Evolutionary conservation across 805 yeast genomes (phyloP), one percentile per base, ranked within the genome.

Genomic region (Saccharomycopsis sp.): DNA sequence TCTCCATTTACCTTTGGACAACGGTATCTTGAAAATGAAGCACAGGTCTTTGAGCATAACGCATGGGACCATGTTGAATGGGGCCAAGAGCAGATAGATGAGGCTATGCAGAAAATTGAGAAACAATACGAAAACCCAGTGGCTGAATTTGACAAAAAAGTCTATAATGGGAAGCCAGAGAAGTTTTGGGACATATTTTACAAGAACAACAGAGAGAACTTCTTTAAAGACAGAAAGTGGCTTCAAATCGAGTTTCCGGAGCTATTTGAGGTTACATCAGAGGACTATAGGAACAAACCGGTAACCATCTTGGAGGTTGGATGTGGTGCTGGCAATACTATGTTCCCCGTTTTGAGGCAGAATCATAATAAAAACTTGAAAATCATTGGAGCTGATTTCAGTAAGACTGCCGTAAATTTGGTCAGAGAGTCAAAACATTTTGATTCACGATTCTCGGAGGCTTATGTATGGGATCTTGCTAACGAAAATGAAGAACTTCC

Each of bases 241-340:
- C 76, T 94, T 60, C 90, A 89, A 68, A 86, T 92, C 52, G 99
- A 94, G 73, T 94, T 94, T 63, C 99, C 99, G 1, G 74, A 81
- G 14, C 72, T 94, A 40, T 92, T 87, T 67, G 85, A 84, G 61
- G 87, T 89, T 3, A 89, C 96, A 2, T 81, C 82, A 61, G 79
- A 80, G 23, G 87, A 84, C 63, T 61, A 53, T 40, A 53, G 53
- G 5, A 77, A 85, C 4, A 87, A 90, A n/a, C 81, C 85, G 2
- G 78, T 79, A 21, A 82, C 85, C 2, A 85, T 94, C 37, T 77
- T 94, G 57, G 99, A 94, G 71, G 86, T 94, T 52, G 99, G 99
- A 2, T 94, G 99, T 73, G 99, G 99, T 57, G 98, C 97, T 3
- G 99, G 99, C 9, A 94, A 94, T 70, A 94, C 99, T 0, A 80